phyloP scores from a whole-genome alignment of 1,284 basidiomycete genomes.

The Leccinum pachyderme region DNA sequence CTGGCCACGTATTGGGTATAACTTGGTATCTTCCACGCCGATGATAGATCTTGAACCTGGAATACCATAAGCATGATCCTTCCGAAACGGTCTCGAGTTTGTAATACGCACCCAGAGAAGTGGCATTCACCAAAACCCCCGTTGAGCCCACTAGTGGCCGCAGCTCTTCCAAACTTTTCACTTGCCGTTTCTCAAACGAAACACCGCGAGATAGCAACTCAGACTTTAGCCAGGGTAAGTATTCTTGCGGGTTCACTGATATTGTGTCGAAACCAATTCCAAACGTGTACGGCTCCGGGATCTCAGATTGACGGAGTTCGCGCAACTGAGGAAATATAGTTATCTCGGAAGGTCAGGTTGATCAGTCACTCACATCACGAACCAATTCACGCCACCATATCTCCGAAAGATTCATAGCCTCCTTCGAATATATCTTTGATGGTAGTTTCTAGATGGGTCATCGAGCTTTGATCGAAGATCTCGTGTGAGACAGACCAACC shows the following conservation, averaged over 20 bases:
- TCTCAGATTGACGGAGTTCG: slow-evolving; percentile 35
- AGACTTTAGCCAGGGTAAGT: slow-evolving; percentile 49
- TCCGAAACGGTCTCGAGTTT: background rate
- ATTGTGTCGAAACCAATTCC: slow-evolving; percentile 47
- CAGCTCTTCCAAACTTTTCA: slow-evolving; percentile 43
- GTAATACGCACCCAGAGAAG: slow-evolving; percentile 41
- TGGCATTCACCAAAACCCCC: slow-evolving; percentile 48
- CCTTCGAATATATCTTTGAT: slow-evolving; percentile 40
- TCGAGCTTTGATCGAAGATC: slow-evolving; percentile 6
- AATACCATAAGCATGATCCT: background rate
- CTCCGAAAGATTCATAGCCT: slow-evolving; percentile 28
- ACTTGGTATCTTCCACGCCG: slow-evolving; percentile 55
- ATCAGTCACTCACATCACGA: slow-evolving; percentile 40
- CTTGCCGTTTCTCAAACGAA: slow-evolving; percentile 30
- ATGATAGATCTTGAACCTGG: slow-evolving; percentile 54
- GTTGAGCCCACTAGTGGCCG: slow-evolving; percentile 35
- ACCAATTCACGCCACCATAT: slow-evolving; percentile 55
- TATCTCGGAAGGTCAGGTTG: background rate
- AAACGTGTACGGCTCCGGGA: slow-evolving; percentile 33
- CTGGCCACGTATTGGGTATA: slow-evolving; percentile 73
- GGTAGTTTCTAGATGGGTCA: slow-evolving; percentile 41
- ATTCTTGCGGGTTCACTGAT: slow-evolving; percentile 47
- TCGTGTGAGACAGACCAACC: slow-evolving; percentile 27
- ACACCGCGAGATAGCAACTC: slow-evolving; percentile 36
- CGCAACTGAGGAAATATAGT: slow-evolving; percentile 36